These are phyloP conservation scores for Clonostachys sp. DNA, from an alignment of 2,329 filamentous ascomycete genomes.

Conservation along the genomic window DNA sequence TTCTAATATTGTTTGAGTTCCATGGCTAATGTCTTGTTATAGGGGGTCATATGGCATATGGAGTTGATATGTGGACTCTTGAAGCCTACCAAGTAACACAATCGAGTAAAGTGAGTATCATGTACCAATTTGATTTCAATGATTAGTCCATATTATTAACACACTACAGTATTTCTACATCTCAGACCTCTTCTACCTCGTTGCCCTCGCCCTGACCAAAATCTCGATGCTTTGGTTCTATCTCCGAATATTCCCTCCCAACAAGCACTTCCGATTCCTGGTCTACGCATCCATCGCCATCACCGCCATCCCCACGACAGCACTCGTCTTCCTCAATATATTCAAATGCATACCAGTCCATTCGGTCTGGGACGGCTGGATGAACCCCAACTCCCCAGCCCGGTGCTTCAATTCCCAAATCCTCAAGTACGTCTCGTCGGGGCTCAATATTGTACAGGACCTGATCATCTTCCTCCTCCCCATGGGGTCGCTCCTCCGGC, in stretches of 20 bases:
- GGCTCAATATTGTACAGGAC: conserved; percentile 41
- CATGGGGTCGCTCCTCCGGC: conserved; percentile 28
- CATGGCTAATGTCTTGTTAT: too few species aligned
- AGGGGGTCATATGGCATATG: conserved; percentile 18
- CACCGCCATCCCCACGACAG: conserved; percentile 23
- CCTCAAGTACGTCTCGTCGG: conserved; percentile 35
- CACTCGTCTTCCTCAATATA: conserved; percentile 28
- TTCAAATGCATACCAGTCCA: conserved; percentile 33
- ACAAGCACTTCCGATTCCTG: conserved; percentile 17
- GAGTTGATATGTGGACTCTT: conserved; percentile 30
- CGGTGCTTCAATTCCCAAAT: conserved; percentile 11
- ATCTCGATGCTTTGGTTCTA: conserved; percentile 31
- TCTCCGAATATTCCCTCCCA: conserved; percentile 25
- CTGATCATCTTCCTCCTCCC: conserved; percentile 35
- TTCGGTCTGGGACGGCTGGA: conserved; percentile 22
- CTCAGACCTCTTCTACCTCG: conserved; percentile 26
- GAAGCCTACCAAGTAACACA: conserved; percentile 13
- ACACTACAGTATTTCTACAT: conserved; percentile 18
- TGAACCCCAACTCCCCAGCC: not conserved
- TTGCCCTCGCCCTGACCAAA: conserved; percentile 30
- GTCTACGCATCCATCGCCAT: conserved; percentile 24
- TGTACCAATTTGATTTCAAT: conserved; percentile 11
- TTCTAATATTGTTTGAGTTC: too few species aligned
- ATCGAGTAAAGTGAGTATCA: conserved; percentile 9
- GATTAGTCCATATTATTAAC: too few species aligned